Percentiles rank a stretch among this genome's conserved stretches.
phyloP scores from a whole-genome alignment of 257 asterid species.

The Ligustrum vulgare region DNA sequence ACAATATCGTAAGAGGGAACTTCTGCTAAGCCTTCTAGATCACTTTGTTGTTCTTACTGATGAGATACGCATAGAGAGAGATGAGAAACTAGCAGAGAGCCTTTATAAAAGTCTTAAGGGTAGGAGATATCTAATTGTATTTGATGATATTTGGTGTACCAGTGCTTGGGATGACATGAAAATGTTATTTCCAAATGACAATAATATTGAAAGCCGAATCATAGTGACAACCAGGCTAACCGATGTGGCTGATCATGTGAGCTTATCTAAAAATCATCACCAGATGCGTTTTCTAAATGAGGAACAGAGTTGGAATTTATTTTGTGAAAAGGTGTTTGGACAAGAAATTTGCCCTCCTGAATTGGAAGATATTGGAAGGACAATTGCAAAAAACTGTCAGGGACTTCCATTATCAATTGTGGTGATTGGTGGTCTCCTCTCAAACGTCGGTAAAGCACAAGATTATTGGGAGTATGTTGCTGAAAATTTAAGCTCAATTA shows the following conservation, averaged over 20 bases:
- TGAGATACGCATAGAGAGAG: not conserved
- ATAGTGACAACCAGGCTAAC: not conserved
- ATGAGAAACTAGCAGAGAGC: not conserved
- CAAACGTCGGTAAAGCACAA: not conserved
- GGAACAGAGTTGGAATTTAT: not conserved
- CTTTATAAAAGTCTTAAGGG: not conserved
- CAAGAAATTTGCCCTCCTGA: not conserved
- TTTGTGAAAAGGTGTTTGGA: not conserved
- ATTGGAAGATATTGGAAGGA: not conserved
- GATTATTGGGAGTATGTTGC: constrained; percentile 27
- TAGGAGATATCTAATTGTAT: not conserved
- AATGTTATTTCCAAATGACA: not conserved
- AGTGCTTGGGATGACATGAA: not conserved
- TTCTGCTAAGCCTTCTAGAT: too few species aligned
- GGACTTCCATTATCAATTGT: not conserved
- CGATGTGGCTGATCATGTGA: not conserved
- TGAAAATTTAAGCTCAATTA: constrained; percentile 3
- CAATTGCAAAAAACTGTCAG: not conserved
- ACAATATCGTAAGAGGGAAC: too few species aligned
- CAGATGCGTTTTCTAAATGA: not conserved
- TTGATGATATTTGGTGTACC: not conserved
- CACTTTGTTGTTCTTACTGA: not conserved
- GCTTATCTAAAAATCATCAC: not conserved
- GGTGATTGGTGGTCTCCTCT: not conserved
- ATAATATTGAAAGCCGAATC: not conserved